Conservation (phyloP, 306 rosid genomes). For the Rosa multiflora region DNA sequence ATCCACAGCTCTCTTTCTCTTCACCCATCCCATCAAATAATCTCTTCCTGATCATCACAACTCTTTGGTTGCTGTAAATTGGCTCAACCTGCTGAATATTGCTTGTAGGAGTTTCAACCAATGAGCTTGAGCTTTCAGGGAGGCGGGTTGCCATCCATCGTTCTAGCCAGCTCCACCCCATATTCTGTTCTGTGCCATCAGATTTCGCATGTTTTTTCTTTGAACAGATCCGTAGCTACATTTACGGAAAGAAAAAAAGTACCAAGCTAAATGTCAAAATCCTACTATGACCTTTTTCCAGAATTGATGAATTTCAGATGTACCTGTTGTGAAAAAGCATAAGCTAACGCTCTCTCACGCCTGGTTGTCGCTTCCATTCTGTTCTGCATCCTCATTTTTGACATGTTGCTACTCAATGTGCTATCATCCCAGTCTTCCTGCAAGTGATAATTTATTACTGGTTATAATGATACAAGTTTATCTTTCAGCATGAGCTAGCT, state of each 20-base stretch:
- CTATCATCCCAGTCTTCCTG: constrained; percentile 99
- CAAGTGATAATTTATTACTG: constrained; percentile 15
- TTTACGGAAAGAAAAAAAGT: constrained; percentile 17
- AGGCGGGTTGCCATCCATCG: constrained; percentile 97
- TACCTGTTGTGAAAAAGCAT: constrained; percentile 98
- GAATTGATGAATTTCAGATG: constrained; percentile 6
- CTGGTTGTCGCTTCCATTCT: constrained; percentile 85
- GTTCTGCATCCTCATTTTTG: constrained; percentile 77
- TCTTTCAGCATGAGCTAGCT: not conserved
- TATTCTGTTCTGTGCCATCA: constrained; percentile 49
- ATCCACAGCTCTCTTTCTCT: constrained; percentile 91
- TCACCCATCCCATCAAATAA: constrained; percentile 57
- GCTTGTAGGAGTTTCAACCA: constrained; percentile 48
- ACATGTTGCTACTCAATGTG: constrained; percentile 81
- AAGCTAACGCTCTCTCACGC: constrained; percentile 93
- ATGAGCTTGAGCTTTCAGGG: constrained; percentile 55
- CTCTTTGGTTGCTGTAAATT: constrained; percentile 31
- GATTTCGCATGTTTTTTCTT: constrained; percentile 53
- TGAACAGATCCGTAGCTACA: constrained; percentile 75
- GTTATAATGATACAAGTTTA: not conserved
- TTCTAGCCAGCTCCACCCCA: constrained; percentile 98
- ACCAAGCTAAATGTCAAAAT: not conserved
- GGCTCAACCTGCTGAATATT: constrained; percentile 35
- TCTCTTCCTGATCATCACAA: constrained; percentile 31
- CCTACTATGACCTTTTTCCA: not conserved